Evolutionary conservation across 2,329 filamentous ascomycete species (phyloP).

Genomic region (Phyllosticta ampelicida): DNA sequence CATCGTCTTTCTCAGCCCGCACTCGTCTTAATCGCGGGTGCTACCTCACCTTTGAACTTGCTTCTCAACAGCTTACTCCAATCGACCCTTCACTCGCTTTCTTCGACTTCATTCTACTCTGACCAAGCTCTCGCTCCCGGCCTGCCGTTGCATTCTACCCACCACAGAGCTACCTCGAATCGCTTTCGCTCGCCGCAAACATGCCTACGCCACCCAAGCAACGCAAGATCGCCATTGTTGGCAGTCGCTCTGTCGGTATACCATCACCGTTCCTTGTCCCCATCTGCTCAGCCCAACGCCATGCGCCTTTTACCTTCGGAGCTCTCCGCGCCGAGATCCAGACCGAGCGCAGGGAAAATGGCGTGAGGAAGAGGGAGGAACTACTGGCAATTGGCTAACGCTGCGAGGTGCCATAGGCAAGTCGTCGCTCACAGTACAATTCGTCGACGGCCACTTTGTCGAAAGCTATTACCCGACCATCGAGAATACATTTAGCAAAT

Average conservation of each 20-base stretch:
- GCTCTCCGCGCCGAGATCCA: background rate
- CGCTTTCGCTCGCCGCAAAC: background rate
- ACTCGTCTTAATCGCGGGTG: background rate
- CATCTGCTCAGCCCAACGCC: background rate
- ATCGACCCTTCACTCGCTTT: background rate
- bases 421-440: conserved; percentile 92
- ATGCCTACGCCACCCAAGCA: conserved; percentile 72
- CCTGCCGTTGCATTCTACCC: background rate
- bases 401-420: conserved; percentile 56
- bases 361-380: background rate
- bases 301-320: background rate
- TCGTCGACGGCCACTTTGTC: conserved; percentile 95
- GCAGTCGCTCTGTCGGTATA: conserved; percentile 82
- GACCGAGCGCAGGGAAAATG: background rate
- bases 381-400: background rate
- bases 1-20: background rate
- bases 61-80: background rate
- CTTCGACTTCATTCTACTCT: background rate
- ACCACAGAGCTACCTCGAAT: background rate
- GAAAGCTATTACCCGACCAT: conserved; percentile 99
- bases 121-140: background rate
- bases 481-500: conserved; percentile 96
- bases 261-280: conserved; percentile 15
- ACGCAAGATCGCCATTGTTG: conserved; percentile 90
- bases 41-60: background rate